A percentile compares a stretch with the other conserved stretches of the same genome.
Evolutionary conservation across 192 early-diverging fungal species (phyloP).

Genomic region (Haplosporangium gracile): DNA sequence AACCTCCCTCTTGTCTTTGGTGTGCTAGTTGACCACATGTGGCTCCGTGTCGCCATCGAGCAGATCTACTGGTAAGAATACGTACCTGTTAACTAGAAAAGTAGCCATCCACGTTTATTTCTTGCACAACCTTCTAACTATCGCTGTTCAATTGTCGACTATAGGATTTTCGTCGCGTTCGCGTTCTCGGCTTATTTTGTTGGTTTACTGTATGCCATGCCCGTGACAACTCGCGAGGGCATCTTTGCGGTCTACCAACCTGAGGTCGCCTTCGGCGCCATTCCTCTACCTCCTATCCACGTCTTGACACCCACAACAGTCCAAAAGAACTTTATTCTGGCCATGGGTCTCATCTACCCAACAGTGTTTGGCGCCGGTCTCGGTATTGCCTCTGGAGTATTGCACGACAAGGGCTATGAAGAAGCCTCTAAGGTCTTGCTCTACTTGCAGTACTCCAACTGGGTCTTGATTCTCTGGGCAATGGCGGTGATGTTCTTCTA

Average conservation of each 20-base stretch:
- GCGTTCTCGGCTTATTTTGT: constrained; percentile 45
- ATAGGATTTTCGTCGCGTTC: constrained; percentile 28
- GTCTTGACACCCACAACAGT: constrained; percentile 43
- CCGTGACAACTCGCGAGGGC: constrained; percentile 48
- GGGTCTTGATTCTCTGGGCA: constrained; percentile 47
- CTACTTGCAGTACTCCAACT: constrained; percentile 43
- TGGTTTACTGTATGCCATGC: constrained; percentile 52
- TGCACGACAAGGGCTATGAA: constrained; percentile 26
- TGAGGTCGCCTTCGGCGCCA: constrained; percentile 29
- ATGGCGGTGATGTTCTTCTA: constrained; percentile 50
- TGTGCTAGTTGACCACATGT: constrained; percentile 7
- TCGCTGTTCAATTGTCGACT: background rate
- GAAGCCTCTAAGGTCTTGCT: constrained; percentile 20
- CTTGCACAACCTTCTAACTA: background rate
- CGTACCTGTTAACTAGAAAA: background rate
- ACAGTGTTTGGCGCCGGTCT: constrained; percentile 29
- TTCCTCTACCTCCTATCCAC: constrained; percentile 33
- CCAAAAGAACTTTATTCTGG: constrained; percentile 47
- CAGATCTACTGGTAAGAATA: constrained; percentile 40
- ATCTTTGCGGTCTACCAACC: constrained; percentile 56
- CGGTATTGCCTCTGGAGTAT: constrained; percentile 29
- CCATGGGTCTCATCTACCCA: constrained; percentile 40
- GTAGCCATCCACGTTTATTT: background rate
- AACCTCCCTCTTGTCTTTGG: constrained; percentile 24
- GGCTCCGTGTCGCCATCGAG: constrained; percentile 34